Conservation (phyloP, 441 rosid species). For the Syzygium malaccense region DNA sequence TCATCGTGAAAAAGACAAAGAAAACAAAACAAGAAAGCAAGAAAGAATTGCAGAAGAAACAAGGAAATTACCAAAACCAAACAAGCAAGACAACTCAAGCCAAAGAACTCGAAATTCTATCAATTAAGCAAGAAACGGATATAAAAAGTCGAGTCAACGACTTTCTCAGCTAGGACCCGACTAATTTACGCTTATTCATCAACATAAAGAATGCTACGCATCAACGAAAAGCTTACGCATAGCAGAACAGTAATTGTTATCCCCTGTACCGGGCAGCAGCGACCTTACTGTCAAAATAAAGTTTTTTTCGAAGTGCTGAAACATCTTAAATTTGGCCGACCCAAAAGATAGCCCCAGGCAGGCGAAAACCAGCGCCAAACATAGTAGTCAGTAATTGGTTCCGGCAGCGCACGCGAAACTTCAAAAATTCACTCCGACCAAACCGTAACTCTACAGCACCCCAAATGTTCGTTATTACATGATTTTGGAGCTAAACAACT, state of each 20-base stretch:
- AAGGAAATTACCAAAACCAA: neutral
- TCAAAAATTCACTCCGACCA: neutral
- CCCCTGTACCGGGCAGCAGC: neutral
- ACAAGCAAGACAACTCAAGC: neutral
- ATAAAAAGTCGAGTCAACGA: neutral
- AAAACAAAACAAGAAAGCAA: neutral
- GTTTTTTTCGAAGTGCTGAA: neutral
- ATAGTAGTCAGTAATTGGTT: neutral
- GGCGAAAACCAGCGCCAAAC: neutral
- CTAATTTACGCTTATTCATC: neutral
- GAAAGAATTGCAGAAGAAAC: neutral
- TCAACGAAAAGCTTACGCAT: neutral
- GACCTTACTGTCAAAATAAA: neutral
- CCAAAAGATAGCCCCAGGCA: neutral
- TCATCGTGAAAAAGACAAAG: neutral
- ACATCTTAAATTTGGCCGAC: neutral
- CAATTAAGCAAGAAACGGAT: neutral
- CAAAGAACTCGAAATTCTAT: neutral
- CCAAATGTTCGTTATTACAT: neutral
- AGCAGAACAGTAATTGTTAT: neutral
- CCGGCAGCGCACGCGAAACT: neutral
- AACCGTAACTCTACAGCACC: neutral
- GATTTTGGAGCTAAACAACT: neutral
- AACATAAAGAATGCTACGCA: neutral
- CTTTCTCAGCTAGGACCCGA: neutral